Base-by-base conservation (phyloP, 495 filamentous ascomycete genomes). In the Penicillium lagena region DNA sequence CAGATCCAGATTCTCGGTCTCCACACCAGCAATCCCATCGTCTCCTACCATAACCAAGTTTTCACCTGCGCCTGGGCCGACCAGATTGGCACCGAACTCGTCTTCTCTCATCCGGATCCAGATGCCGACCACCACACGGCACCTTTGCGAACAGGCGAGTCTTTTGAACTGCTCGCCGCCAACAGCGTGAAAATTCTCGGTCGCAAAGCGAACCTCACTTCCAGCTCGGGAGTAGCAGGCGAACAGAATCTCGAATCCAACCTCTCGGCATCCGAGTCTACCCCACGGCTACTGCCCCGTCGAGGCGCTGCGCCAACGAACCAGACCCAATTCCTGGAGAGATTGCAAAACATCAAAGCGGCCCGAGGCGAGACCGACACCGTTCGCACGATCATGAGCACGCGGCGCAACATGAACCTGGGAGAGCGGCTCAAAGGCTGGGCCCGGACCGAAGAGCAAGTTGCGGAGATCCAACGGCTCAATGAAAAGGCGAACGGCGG, bases 1-100 rank as follows among this genome's bases (percentile, higher is more conserved):
- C 49, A 64, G 64, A 80, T 96, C n/a, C 87, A 95, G 50, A 81
- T 96, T 37, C 71, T 89, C 12, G 88, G 85, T 35, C 75, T 95
- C 4, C 85, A 94, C 59, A 82, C 81, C 56, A 29, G 51, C 53
- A 69, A 86, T 47, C 90, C 90, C 0, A 62, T 94, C 29, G 67
- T 93, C 37, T 80, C 81, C 4, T 90, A 91, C 69, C 71, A 83
- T 36, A 83, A 83, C 37, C 78, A 80, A 40, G 66, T 89, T 30
- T 90, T 87, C 60, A 81, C 76, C 50, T 90, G 87, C 44, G 59
- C 75, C 28, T 96, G 90, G 90, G 74, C 75, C 29, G 73, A 82
- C 37, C 84, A 87, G 45, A 73, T 91, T 3, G 89, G 89, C 29
- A 93, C 88, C 0, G 87, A 94, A 39, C 57, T 95, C 49, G 72